Evolutionary conservation across 2,329 filamentous ascomycete species (phyloP).

Genomic region (Cadophora malorum): DNA sequence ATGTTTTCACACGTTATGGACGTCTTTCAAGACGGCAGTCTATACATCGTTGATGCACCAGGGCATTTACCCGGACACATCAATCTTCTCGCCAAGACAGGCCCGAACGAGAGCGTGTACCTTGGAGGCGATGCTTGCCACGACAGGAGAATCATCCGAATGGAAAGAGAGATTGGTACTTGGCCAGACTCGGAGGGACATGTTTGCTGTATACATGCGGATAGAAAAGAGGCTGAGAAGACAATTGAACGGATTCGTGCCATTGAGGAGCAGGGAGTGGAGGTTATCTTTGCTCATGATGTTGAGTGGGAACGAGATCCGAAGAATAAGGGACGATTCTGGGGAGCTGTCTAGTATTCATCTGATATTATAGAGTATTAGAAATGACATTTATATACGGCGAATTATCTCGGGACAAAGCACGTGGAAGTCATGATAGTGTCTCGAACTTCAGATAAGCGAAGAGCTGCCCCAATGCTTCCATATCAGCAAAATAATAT

Average conservation of each 20-base stretch:
- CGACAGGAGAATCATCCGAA: constrained; percentile 56
- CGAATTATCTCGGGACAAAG: no score
- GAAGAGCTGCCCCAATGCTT: no score
- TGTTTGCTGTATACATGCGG: constrained; percentile 56
- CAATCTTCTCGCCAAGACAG: constrained; percentile 54
- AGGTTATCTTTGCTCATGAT: constrained; percentile 59
- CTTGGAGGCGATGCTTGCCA: constrained; percentile 62
- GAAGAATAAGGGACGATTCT: constrained; percentile 21
- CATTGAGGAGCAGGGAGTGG: constrained; percentile 50
- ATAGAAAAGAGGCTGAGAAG: constrained; percentile 52
- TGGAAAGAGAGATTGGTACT: constrained; percentile 56
- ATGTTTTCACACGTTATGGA: constrained; percentile 54
- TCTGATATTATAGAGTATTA: background rate
- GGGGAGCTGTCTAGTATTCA: background rate
- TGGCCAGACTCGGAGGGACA: constrained; percentile 54
- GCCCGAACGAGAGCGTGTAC: constrained; percentile 51
- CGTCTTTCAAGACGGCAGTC: constrained; percentile 53
- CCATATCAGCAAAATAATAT: no score
- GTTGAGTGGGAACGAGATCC: constrained; percentile 49
- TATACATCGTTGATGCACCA: constrained; percentile 56
- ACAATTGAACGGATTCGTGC: constrained; percentile 51
- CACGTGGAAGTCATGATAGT: no score
- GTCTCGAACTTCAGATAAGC: no score
- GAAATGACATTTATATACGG: background rate
- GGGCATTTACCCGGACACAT: constrained; percentile 60